Evolutionary conservation across 1,284 basidiomycete species (phyloP).

Genomic region (Ustilago crameri): DNA sequence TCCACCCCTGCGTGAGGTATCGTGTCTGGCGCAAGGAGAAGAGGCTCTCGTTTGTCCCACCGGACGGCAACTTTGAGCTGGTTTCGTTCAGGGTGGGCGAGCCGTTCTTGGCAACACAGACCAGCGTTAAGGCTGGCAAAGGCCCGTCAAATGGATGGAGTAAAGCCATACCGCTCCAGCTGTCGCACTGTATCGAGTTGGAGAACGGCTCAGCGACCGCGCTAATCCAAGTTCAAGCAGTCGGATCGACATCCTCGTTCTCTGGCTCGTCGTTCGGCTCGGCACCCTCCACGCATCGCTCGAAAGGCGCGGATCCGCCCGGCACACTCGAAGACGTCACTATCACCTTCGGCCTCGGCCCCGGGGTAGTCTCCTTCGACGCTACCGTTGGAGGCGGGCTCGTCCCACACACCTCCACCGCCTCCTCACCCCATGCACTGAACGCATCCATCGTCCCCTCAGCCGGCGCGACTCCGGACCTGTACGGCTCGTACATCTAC

Average conservation of each 20-base stretch:
- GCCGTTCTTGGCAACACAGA: conserved; percentile 62
- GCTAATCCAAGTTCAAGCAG: conserved; percentile 24
- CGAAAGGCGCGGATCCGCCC: conserved; percentile 12
- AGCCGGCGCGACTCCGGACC: conserved; percentile 13
- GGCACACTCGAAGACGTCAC: conserved; percentile 46
- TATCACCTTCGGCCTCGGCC: conserved; percentile 52
- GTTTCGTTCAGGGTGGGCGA: conserved; percentile 59
- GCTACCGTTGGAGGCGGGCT: conserved; percentile 34
- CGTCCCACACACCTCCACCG: conserved; percentile 3
- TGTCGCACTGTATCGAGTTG: conserved; percentile 26
- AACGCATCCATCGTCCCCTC: conserved; percentile 11
- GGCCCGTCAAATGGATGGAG: conserved; percentile 35
- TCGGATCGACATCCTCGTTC: conserved; percentile 1
- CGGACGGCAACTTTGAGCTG: conserved; percentile 58
- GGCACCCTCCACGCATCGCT: not conserved
- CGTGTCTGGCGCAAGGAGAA: conserved; percentile 74
- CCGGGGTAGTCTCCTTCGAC: conserved; percentile 53
- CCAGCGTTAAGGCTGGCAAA: conserved; percentile 1
- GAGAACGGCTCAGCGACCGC: conserved; percentile 21
- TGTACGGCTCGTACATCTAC: conserved; percentile 49
- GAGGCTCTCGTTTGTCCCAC: conserved; percentile 55
- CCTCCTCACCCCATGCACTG: conserved; percentile 1
- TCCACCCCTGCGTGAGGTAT: conserved; percentile 87
- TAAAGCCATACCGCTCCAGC: conserved; percentile 14
- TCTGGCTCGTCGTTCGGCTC: conserved; percentile 6